Base-by-base conservation (phyloP, 441 rosid species). In the Erysimum cheiri region DNA sequence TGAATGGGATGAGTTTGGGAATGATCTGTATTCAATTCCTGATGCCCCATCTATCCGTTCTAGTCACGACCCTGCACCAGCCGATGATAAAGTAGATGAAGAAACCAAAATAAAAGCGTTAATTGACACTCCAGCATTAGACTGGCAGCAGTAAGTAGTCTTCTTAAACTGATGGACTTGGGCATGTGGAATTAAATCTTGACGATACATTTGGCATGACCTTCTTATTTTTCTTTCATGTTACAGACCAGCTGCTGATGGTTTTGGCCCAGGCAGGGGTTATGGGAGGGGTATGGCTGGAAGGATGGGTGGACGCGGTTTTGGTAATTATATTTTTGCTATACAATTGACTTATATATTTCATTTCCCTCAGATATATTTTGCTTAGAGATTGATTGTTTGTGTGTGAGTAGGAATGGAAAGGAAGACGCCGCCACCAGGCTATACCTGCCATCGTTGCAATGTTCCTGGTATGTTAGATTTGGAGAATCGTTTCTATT, bases 1-100 rank as follows among this genome's bases (percentile, higher is more conserved):
- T 53, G 98, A 90, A 75, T 91, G 87, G 88, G 99, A 93, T 85
- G 99, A 96, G 75, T 96, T 96, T 82, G 99, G 99, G 68, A 88
- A 80, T 80, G 99, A 96, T 81, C 84, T 96, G 41, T 96, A 96
- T 76, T 84, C 93, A 35, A 81, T 96, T 74, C 96, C 97, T 68
- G 97, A 90, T 78, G 83, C 70, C 24, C 71, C 81, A 14, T 68
- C 89, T 6, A 77, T 82, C 70, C 87, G 84, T 52, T 79, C 84
- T 62, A 82, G 77, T 70, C 88, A 74, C 78, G 91, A 92, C 64
- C 82, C 80, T 67, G 81, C 82, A 40, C 92, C 96, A 62, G 67
- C 88, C 28, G 83, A 67, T 80, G 73, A 71, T 60, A 59, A 70
- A 43, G 92, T 88, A 78, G 97, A 93, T 5, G 99, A 96, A 78